Conservation (phyloP, 73 alveolate genomes). For the Paramecium caudatum region DNA sequence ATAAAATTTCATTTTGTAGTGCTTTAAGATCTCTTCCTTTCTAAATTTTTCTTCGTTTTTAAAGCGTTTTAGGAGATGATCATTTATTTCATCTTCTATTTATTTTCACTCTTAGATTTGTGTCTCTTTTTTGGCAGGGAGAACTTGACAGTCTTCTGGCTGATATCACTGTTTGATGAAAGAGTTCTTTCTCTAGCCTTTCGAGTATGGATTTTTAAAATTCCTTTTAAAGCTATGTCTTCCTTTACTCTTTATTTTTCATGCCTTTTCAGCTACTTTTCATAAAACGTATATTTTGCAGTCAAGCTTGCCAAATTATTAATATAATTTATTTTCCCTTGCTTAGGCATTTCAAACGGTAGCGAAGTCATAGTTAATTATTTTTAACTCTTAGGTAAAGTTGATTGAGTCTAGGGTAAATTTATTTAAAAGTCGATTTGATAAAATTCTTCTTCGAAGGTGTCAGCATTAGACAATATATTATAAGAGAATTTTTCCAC, state of each 20-base stretch:
- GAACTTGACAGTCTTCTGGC: no score
- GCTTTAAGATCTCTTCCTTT: not conserved
- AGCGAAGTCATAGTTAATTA: not conserved
- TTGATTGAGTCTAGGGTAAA: not conserved
- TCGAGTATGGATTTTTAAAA: no score
- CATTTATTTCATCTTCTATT: not conserved
- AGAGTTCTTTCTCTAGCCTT: no score
- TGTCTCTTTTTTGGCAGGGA: no score
- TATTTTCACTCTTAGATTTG: no score
- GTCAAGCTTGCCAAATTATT: not conserved
- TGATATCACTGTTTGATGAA: no score
- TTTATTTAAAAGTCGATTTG: not conserved
- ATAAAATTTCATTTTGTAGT: not conserved
- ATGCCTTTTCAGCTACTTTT: not conserved
- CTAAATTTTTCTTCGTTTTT: not conserved
- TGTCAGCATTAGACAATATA: not conserved
- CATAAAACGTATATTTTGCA: not conserved
- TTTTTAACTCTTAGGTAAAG: no score
- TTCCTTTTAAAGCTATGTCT: no score
- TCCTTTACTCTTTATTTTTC: no score
- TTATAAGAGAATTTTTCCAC: not conserved
- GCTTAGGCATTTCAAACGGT: not conserved
- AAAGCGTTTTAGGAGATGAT: no score
- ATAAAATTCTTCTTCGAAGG: conserved; percentile 15
- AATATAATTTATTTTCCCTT: not conserved